Percentiles rank a stretch among this genome's conserved stretches.
These are phyloP conservation scores for Colletotrichum cereale DNA, from an alignment of 2,329 filamentous ascomycete genomes.

Conservation along the genomic window DNA sequence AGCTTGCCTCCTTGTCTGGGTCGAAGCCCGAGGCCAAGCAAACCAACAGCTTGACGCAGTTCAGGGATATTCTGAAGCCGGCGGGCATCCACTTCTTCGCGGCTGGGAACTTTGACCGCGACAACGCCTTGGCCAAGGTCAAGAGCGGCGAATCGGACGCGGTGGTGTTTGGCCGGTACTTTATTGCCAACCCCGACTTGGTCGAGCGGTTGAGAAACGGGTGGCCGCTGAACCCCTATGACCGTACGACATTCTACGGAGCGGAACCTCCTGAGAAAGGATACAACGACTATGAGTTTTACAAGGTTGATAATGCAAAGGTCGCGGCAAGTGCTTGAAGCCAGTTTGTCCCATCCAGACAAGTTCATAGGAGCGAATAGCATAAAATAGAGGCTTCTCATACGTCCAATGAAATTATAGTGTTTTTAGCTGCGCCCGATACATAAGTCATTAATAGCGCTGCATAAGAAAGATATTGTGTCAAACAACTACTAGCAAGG, in stretches of 20 bases:
- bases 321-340: not conserved
- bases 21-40: slow-evolving; percentile 42
- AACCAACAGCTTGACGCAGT: slow-evolving; percentile 52
- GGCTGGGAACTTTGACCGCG: slow-evolving; percentile 59
- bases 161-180: slow-evolving; percentile 52
- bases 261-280: slow-evolving; percentile 45
- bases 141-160: slow-evolving; percentile 46
- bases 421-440: too few relatives aligned
- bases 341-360: not conserved
- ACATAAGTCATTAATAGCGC: too few relatives aligned
- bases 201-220: slow-evolving; percentile 45
- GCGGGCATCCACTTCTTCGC: slow-evolving; percentile 60
- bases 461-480: not conserved
- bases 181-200: slow-evolving; percentile 48
- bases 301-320: slow-evolving; percentile 38
- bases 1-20: slow-evolving; percentile 54
- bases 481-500: not conserved
- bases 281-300: slow-evolving; percentile 55
- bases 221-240: slow-evolving; percentile 43
- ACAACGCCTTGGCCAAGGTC: slow-evolving; percentile 54
- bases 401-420: not conserved
- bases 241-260: slow-evolving; percentile 49
- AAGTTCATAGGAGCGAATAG: not conserved
- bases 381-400: not conserved
- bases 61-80: slow-evolving; percentile 55